Conservation (phyloP, 169 alveolate genomes). For the Plasmodium malariae region DNA sequence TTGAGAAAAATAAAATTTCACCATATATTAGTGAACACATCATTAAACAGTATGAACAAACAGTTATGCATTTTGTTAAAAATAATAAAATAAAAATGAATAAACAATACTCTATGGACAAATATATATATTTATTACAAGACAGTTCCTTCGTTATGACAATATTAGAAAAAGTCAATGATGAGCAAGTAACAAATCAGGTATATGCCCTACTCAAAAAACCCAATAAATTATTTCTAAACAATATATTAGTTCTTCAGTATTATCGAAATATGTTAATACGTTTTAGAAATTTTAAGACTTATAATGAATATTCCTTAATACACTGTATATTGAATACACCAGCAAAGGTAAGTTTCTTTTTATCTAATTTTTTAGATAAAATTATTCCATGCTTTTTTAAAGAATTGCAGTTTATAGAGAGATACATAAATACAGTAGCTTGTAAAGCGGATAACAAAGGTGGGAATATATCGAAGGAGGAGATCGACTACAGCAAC, state of each 20-base stretch:
- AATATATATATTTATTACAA: constrained; percentile 44
- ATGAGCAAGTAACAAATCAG: constrained; percentile 10
- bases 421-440: constrained; percentile 16
- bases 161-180: constrained; percentile 56
- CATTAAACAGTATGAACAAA: constrained; percentile 48
- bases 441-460: neutral
- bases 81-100: constrained; percentile 20
- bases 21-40: constrained; percentile 57
- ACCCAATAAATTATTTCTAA: constrained; percentile 37
- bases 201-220: constrained; percentile 21
- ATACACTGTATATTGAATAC: constrained; percentile 67
- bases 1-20: constrained; percentile 41
- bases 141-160: constrained; percentile 53
- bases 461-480: neutral
- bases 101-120: neutral
- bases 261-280: constrained; percentile 72
- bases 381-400: constrained; percentile 38
- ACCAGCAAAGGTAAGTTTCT: constrained; percentile 55
- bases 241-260: constrained; percentile 59
- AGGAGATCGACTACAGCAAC: too few species aligned
- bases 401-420: constrained; percentile 55
- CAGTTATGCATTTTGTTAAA: constrained; percentile 49
- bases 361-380: constrained; percentile 37
- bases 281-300: constrained; percentile 42
- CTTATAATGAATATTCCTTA: constrained; percentile 53